Evolutionary conservation across 2,329 filamentous ascomycete genomes (phyloP).

Genomic region (Biscogniauxia marginata): DNA sequence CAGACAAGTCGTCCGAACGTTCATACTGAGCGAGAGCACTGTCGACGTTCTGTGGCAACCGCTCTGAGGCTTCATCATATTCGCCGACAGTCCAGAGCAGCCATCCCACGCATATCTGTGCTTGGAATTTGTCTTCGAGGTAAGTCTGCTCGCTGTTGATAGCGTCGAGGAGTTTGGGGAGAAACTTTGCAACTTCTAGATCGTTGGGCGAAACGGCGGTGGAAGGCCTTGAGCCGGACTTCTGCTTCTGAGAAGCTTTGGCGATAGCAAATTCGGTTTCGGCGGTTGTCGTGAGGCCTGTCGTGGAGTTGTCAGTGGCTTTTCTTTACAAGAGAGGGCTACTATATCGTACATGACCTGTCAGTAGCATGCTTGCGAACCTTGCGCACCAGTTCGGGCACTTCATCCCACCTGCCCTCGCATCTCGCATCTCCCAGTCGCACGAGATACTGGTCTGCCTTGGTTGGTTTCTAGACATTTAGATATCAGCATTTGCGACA

Average conservation of each 20-base stretch:
- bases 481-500: constrained; percentile 17
- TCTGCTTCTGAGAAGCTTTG: constrained; percentile 48
- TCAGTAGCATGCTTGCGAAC: constrained; percentile 90
- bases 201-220: constrained; percentile 42
- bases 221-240: constrained; percentile 38
- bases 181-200: constrained; percentile 43
- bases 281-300: constrained; percentile 69
- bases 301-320: constrained; percentile 16
- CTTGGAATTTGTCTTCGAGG: constrained; percentile 68
- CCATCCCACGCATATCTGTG: constrained; percentile 80
- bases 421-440: constrained; percentile 84
- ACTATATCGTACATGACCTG: constrained; percentile 68
- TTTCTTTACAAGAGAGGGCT: constrained; percentile 8
- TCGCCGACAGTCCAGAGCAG: constrained; percentile 77
- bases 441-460: constrained; percentile 78
- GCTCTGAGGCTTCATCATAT: constrained; percentile 58
- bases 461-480: constrained; percentile 55
- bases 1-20: constrained; percentile 53
- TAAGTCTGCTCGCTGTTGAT: constrained; percentile 57
- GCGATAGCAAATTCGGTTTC: constrained; percentile 67
- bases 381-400: constrained; percentile 89
- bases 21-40: constrained; percentile 53
- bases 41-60: constrained; percentile 63
- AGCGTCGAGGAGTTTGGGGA: constrained; percentile 52
- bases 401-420: constrained; percentile 79